Evolutionary conservation across 495 filamentous ascomycete genomes (phyloP), one percentile per base, ranked within the genome.

Genomic region (Penicillium argentinense): DNA sequence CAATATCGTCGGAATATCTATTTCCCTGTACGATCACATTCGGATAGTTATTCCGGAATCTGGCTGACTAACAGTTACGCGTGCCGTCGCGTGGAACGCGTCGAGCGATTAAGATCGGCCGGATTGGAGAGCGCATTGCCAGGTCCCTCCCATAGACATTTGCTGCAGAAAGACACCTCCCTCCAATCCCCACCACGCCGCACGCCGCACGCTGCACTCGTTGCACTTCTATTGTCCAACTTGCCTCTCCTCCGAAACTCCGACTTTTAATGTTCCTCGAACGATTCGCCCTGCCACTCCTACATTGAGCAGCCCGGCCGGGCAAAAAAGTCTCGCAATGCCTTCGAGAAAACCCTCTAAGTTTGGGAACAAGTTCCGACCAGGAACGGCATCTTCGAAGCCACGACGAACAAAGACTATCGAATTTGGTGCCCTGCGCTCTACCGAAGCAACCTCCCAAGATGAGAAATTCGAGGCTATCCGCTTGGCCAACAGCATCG

Each of bases 391-490:
- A 29, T 77, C 75, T 6, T 78, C 76, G 46, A 74, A 75, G 23
- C 68, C 75, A 14, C 77, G 72, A 45, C 76, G 76, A 74, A 65
- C 81, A 47, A 88, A 81, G 51, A 95, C 89, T 2, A 85, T 96
- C 54, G 83, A 91, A 30, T 84, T 88, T 27, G 78, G 81, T 11
- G 79, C 87, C 27, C 73, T 91, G 38, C 82, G 85, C 18, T 79
- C 81, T 29, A 83, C 81, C 27, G 95, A 97, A 75, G 83, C 81
- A 19, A 97, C 89, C 4, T 91, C 86, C 4, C 83, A 86, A 57
- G 87, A 92, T 78, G 83, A 87, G 60, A 95, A 87, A 63, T 75
- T 87, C 65, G 91, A 97, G 72, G 82, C 89, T 18, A 83, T 84
- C 36, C 82, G 82, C 23, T 81, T 96, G 37, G 91, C 88, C 21